These are phyloP conservation scores for Chlorociboria aeruginascens DNA, from an alignment of 495 filamentous ascomycete genomes.

Conservation along the genomic window DNA sequence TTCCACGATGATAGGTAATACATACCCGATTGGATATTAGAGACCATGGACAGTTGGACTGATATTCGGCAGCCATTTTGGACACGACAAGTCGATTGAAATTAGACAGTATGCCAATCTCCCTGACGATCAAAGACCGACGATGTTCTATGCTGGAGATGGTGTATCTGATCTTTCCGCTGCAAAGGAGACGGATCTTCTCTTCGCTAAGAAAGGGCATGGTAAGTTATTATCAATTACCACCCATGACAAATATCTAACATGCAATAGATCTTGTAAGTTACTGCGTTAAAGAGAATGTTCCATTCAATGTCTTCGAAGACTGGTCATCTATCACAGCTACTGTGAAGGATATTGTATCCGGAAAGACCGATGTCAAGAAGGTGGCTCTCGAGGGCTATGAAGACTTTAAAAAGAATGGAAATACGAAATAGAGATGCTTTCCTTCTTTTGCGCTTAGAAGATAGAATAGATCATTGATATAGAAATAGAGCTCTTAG, in stretches of 20 bases:
- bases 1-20: slow-evolving; percentile 80
- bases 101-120: slow-evolving; percentile 74
- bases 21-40: background rate
- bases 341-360: slow-evolving; percentile 61
- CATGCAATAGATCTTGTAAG: slow-evolving; percentile 55
- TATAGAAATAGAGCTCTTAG: background rate
- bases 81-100: slow-evolving; percentile 85
- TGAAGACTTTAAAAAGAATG: slow-evolving; percentile 5
- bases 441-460: background rate
- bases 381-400: slow-evolving; percentile 12
- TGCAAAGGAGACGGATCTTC: slow-evolving; percentile 73
- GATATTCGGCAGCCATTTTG: slow-evolving; percentile 50
- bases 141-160: slow-evolving; percentile 81
- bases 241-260: background rate
- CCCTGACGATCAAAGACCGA: slow-evolving; percentile 53
- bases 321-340: slow-evolving; percentile 65
- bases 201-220: slow-evolving; percentile 84
- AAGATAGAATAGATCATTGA: background rate
- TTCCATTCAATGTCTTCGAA: slow-evolving; percentile 73
- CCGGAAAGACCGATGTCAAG: slow-evolving; percentile 33
- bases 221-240: slow-evolving; percentile 38
- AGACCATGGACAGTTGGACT: slow-evolving; percentile 3
- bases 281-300: slow-evolving; percentile 64
- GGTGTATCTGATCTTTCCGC: slow-evolving; percentile 84
- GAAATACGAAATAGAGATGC: background rate